Evolutionary conservation across 176 grass and related monocot genomes (phyloP).

Genomic region (Oryza nivara): DNA sequence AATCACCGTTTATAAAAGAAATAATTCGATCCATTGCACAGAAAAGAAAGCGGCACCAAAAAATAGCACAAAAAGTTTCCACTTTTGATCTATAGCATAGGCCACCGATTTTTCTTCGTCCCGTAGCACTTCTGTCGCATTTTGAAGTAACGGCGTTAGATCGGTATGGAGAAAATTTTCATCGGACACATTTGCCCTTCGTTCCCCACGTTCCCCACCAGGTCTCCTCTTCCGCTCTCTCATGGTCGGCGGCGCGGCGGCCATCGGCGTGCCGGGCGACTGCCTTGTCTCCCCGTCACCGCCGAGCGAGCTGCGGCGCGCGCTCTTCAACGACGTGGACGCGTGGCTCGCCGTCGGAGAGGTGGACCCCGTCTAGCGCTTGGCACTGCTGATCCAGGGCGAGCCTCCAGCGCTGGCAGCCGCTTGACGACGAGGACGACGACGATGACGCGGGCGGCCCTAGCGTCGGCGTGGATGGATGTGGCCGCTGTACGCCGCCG

Average conservation of each 20-base stretch:
- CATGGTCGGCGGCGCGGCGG: conserved; percentile 52
- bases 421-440: neutral
- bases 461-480: neutral
- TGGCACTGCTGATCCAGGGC: conserved; percentile 41
- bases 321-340: conserved; percentile 61
- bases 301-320: conserved; percentile 27
- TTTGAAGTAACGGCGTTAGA: no score
- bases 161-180: no score
- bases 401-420: conserved; percentile 7
- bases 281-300: conserved; percentile 50
- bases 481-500: neutral
- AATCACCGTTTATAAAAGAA: no score
- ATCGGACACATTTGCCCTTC: no score
- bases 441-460: no score
- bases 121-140: no score
- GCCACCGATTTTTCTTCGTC: no score
- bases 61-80: no score
- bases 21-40: no score
- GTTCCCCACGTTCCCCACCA: no score
- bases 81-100: no score
- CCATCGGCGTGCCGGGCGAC: conserved; percentile 63
- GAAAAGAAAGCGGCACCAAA: no score
- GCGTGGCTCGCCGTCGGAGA: conserved; percentile 52
- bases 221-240: conserved; percentile 68
- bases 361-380: conserved; percentile 68